These are phyloP conservation scores for Xylaria acuta DNA, from an alignment of 495 filamentous ascomycete species.

Conservation along the genomic window DNA sequence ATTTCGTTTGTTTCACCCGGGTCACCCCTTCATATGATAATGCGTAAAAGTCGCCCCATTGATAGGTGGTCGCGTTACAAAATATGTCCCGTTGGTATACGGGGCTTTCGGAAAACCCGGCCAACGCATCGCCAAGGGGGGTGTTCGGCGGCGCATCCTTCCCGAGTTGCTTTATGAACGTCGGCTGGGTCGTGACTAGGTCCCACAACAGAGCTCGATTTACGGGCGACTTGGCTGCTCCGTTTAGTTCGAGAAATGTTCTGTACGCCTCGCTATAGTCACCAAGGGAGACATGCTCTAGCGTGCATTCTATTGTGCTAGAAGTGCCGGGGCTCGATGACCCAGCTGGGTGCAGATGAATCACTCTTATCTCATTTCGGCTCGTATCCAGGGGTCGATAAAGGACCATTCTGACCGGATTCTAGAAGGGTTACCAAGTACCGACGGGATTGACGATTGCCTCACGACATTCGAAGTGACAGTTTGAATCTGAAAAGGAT, in stretches of 20 bases:
- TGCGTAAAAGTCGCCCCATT: conserved; percentile 10
- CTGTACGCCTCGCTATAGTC: neutral
- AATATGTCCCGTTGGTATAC: neutral
- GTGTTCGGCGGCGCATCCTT: neutral
- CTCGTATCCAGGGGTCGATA: neutral
- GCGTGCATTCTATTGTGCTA: neutral
- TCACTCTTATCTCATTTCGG: neutral
- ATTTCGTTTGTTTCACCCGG: neutral
- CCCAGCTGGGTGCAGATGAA: neutral
- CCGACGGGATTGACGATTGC: neutral
- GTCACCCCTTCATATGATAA: conserved; percentile 8
- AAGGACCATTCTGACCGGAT: neutral
- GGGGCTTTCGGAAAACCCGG: neutral
- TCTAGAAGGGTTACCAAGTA: too few species aligned
- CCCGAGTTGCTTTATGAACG: neutral
- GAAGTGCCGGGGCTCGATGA: neutral
- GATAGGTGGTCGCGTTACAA: neutral
- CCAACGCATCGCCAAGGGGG: neutral
- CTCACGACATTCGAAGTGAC: neutral
- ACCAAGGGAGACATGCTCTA: neutral
- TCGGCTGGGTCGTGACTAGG: neutral
- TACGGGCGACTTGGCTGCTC: neutral
- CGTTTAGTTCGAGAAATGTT: neutral
- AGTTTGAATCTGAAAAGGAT: neutral
- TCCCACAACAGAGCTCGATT: neutral